Percentiles rank a stretch among this genome's conserved stretches.
Evolutionary conservation across 805 yeast genomes (phyloP).

Genomic region (Torulaspora quercuum): DNA sequence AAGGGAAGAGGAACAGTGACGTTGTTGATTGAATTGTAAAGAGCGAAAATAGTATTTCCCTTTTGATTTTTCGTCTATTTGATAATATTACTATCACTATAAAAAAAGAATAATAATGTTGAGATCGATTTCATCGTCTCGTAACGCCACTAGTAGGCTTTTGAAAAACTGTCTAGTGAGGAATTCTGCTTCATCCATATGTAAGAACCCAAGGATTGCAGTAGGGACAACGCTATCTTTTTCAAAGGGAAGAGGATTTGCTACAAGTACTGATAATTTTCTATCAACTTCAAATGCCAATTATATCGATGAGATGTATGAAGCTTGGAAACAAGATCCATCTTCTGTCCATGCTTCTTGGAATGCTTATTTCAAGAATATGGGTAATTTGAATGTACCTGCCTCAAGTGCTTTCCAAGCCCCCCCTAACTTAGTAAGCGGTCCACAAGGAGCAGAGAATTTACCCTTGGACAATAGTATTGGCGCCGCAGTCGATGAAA

Average conservation of each 20-base stretch:
- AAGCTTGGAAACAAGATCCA: conserved; percentile 91
- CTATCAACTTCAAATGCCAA: conserved; percentile 80
- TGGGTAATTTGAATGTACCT: conserved; percentile 66
- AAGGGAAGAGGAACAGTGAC: too few relatives aligned
- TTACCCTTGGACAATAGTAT: conserved; percentile 42
- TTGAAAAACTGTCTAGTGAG: conserved; percentile 14
- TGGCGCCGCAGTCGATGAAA: conserved; percentile 51
- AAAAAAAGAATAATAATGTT: conserved; percentile 10
- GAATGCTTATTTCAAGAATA: conserved; percentile 93
- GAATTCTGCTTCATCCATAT: conserved; percentile 2
- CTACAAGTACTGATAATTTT: conserved; percentile 57
- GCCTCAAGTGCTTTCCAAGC: conserved; percentile 77
- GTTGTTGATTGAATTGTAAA: too few relatives aligned
- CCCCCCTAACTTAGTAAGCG: conserved; percentile 87
- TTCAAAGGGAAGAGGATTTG: conserved; percentile 14
- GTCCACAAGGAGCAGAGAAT: conserved; percentile 68
- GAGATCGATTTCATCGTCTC: conserved; percentile 17
- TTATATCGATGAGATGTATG: conserved; percentile 97
- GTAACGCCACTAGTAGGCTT: conserved; percentile 13
- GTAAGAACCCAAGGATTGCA: conserved; percentile 5
- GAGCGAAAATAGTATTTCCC: too few relatives aligned
- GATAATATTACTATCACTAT: too few relatives aligned
- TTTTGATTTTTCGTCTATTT: too few relatives aligned
- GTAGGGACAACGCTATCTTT: background rate
- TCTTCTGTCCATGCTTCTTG: conserved; percentile 89